Evolutionary conservation across 805 yeast species (phyloP), one percentile per base, ranked within the genome.

Genomic region (Lipomyces anomalus): DNA sequence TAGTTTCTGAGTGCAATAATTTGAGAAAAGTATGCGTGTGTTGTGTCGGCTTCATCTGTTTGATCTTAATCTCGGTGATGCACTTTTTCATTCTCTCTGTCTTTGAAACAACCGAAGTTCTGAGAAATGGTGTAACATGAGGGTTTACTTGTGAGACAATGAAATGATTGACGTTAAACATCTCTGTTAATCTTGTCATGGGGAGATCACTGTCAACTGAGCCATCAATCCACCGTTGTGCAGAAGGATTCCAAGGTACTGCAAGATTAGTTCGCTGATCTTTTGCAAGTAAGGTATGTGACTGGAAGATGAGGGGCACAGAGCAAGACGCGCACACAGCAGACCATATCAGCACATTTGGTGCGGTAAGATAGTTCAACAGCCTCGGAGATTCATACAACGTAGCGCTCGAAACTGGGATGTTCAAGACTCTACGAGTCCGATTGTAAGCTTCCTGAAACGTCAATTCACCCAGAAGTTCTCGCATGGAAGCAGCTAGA

Each of bases 91-190:
- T 36, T 21, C 4, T 20, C 22, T 17, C 18, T 20, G 20, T 41
- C 43, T 6, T 37, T 45, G 4, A n/a, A n/a, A n/a, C n/a, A n/a
- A 35, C 35, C 6, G 42, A 30, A 11, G 42, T 23, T 30, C 42
- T 46, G 36, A 92, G 70, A 41, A 90, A 74, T 0, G 98, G 98
- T 2, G 84, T 85, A 13, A 92, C 95, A 62, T 92, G 98, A 0
- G 97, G 95, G 60, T 92, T 92, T 1, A 92, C 98, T 63, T 92
- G 99, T 38, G 95, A 90, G 0, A 97, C 98, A 56, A 92, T 88
- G 51, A 92, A 89, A 63, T 92, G 96, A 62, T 92, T 95, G 24
- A 92, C 96, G 60, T 92, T 90, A 64, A 92, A 92, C 95, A 92
- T 88, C 61, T 92, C 98, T 18, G 94, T 82, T 20, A 92, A 70